Percentiles rank a stretch among this genome's conserved stretches.
These are phyloP conservation scores for Leersia perrieri DNA, from an alignment of 176 grass and related monocot genomes.

Conservation along the genomic window DNA sequence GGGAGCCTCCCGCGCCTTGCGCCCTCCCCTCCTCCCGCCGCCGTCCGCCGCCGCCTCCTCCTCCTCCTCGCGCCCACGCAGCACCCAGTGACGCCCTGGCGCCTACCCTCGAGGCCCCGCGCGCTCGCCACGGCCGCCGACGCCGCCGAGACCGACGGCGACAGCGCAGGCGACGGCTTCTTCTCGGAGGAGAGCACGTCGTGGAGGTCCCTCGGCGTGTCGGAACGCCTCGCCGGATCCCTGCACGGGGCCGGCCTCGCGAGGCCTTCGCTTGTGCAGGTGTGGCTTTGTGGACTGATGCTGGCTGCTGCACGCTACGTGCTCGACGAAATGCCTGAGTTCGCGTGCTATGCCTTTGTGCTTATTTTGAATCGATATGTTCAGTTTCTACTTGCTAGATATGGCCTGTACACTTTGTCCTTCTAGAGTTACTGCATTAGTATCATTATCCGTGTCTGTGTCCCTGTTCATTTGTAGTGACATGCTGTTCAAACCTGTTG, in stretches of 20 bases:
- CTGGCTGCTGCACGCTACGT: conserved; percentile 7
- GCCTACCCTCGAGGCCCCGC: conserved; percentile 35
- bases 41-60: conserved; percentile 21
- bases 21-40: conserved; percentile 22
- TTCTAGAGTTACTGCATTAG: not conserved
- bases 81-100: not conserved
- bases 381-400: not conserved
- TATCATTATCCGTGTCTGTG: not conserved
- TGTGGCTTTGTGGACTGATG: not conserved
- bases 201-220: conserved; percentile 73
- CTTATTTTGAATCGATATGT: not conserved
- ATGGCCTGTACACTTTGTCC: not conserved
- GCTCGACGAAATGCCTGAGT: conserved; percentile 64
- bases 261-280: conserved; percentile 79
- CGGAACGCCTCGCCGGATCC: conserved; percentile 42
- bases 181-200: conserved; percentile 66
- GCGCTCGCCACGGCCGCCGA: conserved; percentile 38
- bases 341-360: not conserved
- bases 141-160: conserved; percentile 19
- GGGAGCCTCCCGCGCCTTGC: conserved; percentile 19
- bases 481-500: not conserved
- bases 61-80: conserved; percentile 32
- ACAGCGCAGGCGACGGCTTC: conserved; percentile 37
- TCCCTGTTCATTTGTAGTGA: not conserved
- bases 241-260: conserved; percentile 37